Conservation (phyloP, 23 red algal species). For the Cyanidium caldarium region DNA sequence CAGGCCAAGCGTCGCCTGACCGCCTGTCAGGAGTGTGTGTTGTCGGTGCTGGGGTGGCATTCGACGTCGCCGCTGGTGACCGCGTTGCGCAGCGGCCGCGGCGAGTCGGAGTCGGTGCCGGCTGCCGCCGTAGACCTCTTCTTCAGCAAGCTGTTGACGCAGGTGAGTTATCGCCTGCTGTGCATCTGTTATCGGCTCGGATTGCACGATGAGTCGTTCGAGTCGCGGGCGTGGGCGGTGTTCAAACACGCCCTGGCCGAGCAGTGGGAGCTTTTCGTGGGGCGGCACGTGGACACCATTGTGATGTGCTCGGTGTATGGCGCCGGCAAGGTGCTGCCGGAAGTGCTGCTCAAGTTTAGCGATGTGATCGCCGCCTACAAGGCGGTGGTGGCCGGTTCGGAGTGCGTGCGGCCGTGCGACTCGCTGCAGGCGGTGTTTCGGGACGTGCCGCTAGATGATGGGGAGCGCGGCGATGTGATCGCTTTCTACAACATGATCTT, state of each 20-base stretch:
- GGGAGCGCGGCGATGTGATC: constrained; percentile 49
- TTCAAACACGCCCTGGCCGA: constrained; percentile 39
- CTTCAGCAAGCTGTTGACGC: constrained; percentile 30
- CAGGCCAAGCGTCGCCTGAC: constrained; percentile 28
- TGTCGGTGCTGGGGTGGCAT: constrained; percentile 43
- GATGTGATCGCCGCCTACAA: constrained; percentile 32
- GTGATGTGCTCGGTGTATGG: constrained; percentile 59
- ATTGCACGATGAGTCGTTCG: constrained; percentile 4
- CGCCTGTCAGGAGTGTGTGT: constrained; percentile 22
- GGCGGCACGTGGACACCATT: constrained; percentile 50
- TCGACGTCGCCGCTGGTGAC: constrained; percentile 18
- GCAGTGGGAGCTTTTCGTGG: constrained; percentile 28
- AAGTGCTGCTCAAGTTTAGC: constrained; percentile 33
- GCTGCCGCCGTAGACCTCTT: constrained; percentile 41
- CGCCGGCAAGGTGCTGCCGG: constrained; percentile 26
- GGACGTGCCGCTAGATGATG: background rate
- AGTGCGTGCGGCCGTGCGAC: background rate
- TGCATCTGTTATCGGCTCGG: constrained; percentile 27
- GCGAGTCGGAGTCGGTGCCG: constrained; percentile 6
- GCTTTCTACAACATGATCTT: constrained; percentile 60
- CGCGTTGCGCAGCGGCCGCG: background rate
- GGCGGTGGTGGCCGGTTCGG: background rate
- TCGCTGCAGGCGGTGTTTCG: constrained; percentile 3
- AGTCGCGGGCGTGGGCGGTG: constrained; percentile 27
- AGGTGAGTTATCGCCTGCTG: constrained; percentile 20